Percentiles rank a stretch among this genome's conserved stretches.
Conservation (phyloP, 2,329 filamentous ascomycete genomes). For the Salinomyces thailandicus region DNA sequence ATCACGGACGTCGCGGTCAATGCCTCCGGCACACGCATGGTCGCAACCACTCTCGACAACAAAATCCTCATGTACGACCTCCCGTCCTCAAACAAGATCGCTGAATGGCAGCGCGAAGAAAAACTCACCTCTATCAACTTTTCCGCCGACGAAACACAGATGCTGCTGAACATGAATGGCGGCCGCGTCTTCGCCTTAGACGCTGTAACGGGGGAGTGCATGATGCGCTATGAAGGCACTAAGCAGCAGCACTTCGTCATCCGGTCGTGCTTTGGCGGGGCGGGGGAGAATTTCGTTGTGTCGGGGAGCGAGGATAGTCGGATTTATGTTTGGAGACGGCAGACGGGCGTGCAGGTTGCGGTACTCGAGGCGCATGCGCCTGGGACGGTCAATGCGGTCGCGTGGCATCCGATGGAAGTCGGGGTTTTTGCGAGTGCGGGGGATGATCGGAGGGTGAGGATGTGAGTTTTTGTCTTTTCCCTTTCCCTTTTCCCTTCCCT, state of each 20-base stretch:
- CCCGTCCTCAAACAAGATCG: conserved; percentile 54
- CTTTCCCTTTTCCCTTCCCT: neutral
- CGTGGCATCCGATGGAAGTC: conserved; percentile 78
- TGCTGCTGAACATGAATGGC: conserved; percentile 73
- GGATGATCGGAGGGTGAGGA: conserved; percentile 73
- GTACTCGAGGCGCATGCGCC: conserved; percentile 62
- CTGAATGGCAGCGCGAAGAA: conserved; percentile 57
- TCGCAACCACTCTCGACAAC: conserved; percentile 61
- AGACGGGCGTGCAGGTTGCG: conserved; percentile 64
- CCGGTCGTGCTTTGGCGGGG: conserved; percentile 73
- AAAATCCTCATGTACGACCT: conserved; percentile 77
- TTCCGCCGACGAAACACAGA: conserved; percentile 65
- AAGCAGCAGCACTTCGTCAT: conserved; percentile 69
- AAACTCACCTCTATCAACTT: conserved; percentile 71
- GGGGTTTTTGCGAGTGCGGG: conserved; percentile 83
- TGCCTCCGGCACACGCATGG: conserved; percentile 65
- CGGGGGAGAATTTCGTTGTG: conserved; percentile 81
- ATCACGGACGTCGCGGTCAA: conserved; percentile 81
- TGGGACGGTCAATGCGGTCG: conserved; percentile 73
- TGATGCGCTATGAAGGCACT: conserved; percentile 66
- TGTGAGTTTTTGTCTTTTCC: conserved; percentile 42
- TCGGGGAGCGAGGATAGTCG: conserved; percentile 76
- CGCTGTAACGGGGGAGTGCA: conserved; percentile 59
- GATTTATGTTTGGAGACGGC: conserved; percentile 86
- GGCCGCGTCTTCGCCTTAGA: conserved; percentile 71